Base-by-base conservation (phyloP, 2,329 filamentous ascomycete species). In the Aspergillus proliferans region DNA sequence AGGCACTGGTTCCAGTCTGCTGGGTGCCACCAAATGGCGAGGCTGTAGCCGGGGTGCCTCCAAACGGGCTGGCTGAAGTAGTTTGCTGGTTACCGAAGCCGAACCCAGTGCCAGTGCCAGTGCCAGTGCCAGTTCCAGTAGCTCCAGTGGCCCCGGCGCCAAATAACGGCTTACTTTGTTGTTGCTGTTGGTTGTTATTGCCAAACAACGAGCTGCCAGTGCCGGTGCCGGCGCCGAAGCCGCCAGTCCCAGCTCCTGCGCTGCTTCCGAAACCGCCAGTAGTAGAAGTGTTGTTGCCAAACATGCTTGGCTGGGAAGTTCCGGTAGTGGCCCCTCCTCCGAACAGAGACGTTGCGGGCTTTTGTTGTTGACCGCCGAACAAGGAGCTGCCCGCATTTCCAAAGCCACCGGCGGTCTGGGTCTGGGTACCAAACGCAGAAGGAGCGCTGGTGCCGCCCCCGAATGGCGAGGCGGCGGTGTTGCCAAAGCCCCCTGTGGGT, bases 21-120 rank as follows among this genome's bases (percentile, higher is more conserved):
- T 66, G 62, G 49, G 65, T 58, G 40, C 55, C 58, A 15, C 77
- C 77, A 53, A 80, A 80, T 3, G 72, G 58, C 12, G 66, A 63
- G 6, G 65, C 67, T 21, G 71, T 69, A 9, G 67, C 64, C 19
- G 64, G 62, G 39, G 66, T 66, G 24, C 54, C 55, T n/a, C 72
- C 71, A 52, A 74, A 73, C 6, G 67, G 64, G 33, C 65, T 68
- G n/a, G 67, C 54, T 46, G 66, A 57, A 43, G 63, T 70, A 36
- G 68, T 67, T 39, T 59, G 68, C 54, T 62, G 59, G 58, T 71
- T 53, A 28, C 70, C 70, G 45, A 73, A 73, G 44, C 63, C 65
- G 39, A 67, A 62, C 3, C 63, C 70, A 52, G 67, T 65, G 34
- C 66, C 66, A 47, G 60, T 58, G 24, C 52, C 53, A 51, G 67